These are phyloP conservation scores for Colletotrichum orbiculare DNA, from an alignment of 2,329 filamentous ascomycete genomes.

Conservation along the genomic window DNA sequence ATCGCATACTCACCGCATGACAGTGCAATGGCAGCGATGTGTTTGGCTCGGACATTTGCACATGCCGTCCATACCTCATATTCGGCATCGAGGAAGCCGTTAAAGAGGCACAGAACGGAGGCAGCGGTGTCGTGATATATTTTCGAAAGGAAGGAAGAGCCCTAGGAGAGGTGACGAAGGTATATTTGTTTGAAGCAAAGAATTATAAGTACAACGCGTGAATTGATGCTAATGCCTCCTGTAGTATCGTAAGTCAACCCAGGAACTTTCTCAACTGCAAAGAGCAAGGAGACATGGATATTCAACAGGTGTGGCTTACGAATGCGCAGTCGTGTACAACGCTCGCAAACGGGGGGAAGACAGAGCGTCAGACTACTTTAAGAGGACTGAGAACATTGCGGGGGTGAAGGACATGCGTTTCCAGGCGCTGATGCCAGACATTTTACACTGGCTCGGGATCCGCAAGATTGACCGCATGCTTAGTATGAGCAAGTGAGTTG, in stretches of 20 bases:
- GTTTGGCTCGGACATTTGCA: conserved; percentile 98
- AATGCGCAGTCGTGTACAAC: conserved; percentile 72
- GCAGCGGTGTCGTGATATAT: conserved; percentile 95
- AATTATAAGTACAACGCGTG: neutral
- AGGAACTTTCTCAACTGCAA: too few species aligned
- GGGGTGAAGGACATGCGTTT: conserved; percentile 98
- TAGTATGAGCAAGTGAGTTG: conserved; percentile 91
- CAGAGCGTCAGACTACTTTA: conserved; percentile 91
- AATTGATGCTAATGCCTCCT: conserved; percentile 44
- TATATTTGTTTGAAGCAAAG: conserved; percentile 54
- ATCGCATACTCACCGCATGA: conserved; percentile 6
- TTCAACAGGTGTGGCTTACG: neutral
- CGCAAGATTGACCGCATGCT: conserved; percentile 99
- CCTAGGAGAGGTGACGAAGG: conserved; percentile 94
- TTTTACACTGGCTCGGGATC: conserved; percentile 97
- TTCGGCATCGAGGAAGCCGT: conserved; percentile 98
- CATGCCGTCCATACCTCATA: conserved; percentile 93
- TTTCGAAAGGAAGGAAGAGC: conserved; percentile 98
- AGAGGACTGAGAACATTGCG: conserved; percentile 97
- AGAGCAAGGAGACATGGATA: neutral
- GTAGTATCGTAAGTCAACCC: conserved; percentile 57
- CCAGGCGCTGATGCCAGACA: conserved; percentile 97
- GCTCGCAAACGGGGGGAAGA: conserved; percentile 83
- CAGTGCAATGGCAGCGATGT: conserved; percentile 96
- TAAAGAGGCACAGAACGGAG: conserved; percentile 94